These are phyloP conservation scores for Podospora tetraspora DNA, from an alignment of 495 filamentous ascomycete genomes.

Conservation along the genomic window DNA sequence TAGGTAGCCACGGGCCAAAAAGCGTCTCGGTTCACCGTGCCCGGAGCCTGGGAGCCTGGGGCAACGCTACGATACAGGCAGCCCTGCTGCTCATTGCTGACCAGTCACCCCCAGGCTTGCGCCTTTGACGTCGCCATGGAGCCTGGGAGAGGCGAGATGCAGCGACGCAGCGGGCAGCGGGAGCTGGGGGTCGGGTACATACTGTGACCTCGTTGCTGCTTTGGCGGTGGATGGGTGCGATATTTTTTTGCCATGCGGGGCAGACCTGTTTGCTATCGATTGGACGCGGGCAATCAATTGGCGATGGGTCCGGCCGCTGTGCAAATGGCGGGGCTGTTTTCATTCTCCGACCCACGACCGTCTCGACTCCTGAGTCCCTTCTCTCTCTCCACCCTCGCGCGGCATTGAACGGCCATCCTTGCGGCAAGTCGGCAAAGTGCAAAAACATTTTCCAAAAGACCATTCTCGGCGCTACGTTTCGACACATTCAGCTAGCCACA, in stretches of 20 bases:
- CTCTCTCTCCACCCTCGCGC: constrained; percentile 3
- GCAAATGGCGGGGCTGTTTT: constrained; percentile 6
- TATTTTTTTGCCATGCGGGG: constrained; percentile 24
- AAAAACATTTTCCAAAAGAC: not conserved
- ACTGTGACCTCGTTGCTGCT: constrained; percentile 12
- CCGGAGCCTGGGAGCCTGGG: not conserved
- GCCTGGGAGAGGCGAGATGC: not conserved
- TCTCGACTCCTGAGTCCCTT: not conserved
- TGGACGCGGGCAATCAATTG: constrained; percentile 20
- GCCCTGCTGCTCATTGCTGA: not conserved
- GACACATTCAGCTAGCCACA: constrained; percentile 5
- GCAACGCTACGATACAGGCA: not conserved
- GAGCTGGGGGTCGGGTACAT: constrained; percentile 8
- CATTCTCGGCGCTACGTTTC: constrained; percentile 4
- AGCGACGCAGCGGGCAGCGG: not conserved
- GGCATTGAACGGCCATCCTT: not conserved
- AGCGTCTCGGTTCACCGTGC: constrained; percentile 2
- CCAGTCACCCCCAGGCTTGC: constrained; percentile 9
- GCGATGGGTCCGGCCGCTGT: not conserved
- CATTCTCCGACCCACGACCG: not conserved
- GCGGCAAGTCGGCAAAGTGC: not conserved
- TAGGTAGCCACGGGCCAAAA: not conserved
- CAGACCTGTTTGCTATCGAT: constrained; percentile 10
- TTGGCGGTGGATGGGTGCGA: constrained; percentile 22
- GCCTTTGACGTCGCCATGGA: constrained; percentile 23